Evolutionary conservation across 2,329 filamentous ascomycete genomes (phyloP), one percentile per base, ranked within the genome.

Genomic region (Aspergillus clavatus): DNA sequence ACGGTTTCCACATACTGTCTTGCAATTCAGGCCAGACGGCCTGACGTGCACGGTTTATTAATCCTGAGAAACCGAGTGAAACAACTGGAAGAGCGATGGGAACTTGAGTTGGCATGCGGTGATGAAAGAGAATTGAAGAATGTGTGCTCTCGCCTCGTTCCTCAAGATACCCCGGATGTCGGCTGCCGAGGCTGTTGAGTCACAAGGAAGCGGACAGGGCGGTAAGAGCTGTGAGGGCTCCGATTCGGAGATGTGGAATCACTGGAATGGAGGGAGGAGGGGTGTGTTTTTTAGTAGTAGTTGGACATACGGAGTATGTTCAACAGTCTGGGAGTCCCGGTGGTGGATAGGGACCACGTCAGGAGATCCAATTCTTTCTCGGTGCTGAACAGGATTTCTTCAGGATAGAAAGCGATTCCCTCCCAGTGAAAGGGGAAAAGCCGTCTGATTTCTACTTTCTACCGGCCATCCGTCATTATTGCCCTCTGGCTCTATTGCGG

Each of bases 1-100:
- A 86, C 68, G 84, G 86, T 76, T 85, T 95, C 91, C 91, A 97
- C 90, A 96, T 96, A 51, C 50, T 69, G 62, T 50, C 37, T 38
- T 51, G 45, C 27, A 41, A 49, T 50, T 53, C 44, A 55, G 60
- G 62, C 61, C 62, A 35, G 39, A 50, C 36, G 63, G 62, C 60
- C 62, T 53, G 50, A 22, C n/a, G 31, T 42, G 31, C 39, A 40
- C 43, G 40, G 33, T 46, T 26, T 27, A 42, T 47, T 46, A 38
- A 47, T 16, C 38, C 14, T n/a, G 23, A 28, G 11, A 38, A 21
- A 18, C 18, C 16, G 11, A 21, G 7, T 36, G 27, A 36, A n/a
- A 36, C 42, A 31, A 39, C 31, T 21, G 14, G 29, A 37, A 39
- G 35, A 16, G 28, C 24, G 24, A 24, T 16, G 27, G 31, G 16